phyloP scores from a whole-genome alignment of 352 stramenopile genomes.

The Lagenidium giganteum region DNA sequence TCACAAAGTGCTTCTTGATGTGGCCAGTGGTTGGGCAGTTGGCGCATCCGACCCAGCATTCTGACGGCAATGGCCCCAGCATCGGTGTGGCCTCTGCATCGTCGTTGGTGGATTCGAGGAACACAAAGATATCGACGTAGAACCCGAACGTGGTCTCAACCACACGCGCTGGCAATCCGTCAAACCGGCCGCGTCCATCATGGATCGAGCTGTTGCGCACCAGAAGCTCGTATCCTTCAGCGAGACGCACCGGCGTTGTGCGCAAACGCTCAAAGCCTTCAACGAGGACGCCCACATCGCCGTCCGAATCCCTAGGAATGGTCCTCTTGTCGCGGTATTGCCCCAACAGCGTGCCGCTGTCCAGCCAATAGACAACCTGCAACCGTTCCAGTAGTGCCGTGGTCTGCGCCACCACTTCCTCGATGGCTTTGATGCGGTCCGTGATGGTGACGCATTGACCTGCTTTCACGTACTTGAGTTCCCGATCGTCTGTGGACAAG shows the following conservation, averaged over 20 bases:
- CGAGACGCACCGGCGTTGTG: constrained; percentile 16
- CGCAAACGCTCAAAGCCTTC: constrained; percentile 7
- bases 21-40: constrained; percentile 22
- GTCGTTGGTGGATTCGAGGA: constrained; percentile 27
- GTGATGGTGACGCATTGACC: constrained; percentile 23
- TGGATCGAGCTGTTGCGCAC: constrained; percentile 38
- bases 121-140: constrained; percentile 46
- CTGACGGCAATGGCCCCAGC: constrained; percentile 28
- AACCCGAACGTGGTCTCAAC: constrained; percentile 46
- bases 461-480: background rate
- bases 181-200: constrained; percentile 16
- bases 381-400: constrained; percentile 28
- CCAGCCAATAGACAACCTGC: constrained; percentile 41
- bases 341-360: constrained; percentile 49
- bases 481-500: constrained; percentile 2
- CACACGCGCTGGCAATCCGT: constrained; percentile 26
- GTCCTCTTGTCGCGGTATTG: constrained; percentile 36
- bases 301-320: constrained; percentile 49
- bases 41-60: constrained; percentile 26
- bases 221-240: constrained; percentile 33
- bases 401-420: constrained; percentile 32
- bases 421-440: constrained; percentile 26
- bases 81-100: constrained; percentile 19
- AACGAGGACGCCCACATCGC: constrained; percentile 28
- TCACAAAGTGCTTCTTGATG: constrained; percentile 27